phyloP scores from a whole-genome alignment of 371 early-diverging fungal species.

The Phascolomyces articulosus region DNA sequence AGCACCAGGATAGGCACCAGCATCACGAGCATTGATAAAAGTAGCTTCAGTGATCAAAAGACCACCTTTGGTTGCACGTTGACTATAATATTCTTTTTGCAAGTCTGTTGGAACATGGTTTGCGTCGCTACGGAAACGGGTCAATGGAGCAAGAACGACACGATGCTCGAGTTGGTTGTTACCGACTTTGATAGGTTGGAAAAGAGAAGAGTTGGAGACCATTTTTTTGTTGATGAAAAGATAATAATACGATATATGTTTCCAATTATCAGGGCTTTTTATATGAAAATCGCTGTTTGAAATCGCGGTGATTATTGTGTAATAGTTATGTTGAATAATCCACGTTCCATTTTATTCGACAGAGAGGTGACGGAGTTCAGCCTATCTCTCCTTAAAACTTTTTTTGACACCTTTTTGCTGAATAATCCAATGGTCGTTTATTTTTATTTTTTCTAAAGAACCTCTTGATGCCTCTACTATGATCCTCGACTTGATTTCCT shows the following conservation, averaged over 20 bases:
- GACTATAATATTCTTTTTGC: slow-evolving; percentile 55
- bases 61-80: slow-evolving; percentile 60
- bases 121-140: slow-evolving; percentile 42
- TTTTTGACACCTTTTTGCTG: no score
- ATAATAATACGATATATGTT: not conserved
- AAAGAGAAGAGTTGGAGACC: slow-evolving; percentile 20
- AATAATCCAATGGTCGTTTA: no score
- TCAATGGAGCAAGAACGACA: slow-evolving; percentile 58
- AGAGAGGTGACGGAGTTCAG: no score
- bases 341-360: no score
- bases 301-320: no score
- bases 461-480: no score
- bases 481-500: no score
- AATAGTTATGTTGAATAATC: no score
- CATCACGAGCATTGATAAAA: slow-evolving; percentile 37
- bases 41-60: slow-evolving; percentile 65
- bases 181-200: slow-evolving; percentile 39
- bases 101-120: slow-evolving; percentile 42
- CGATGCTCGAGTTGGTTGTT: slow-evolving; percentile 43
- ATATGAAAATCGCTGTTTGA: no score
- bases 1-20: slow-evolving; percentile 36
- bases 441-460: no score
- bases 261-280: not conserved
- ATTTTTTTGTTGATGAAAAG: not conserved
- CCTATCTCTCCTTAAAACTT: no score